phyloP scores from a whole-genome alignment of 129 eudicot species.

The Flaveria trinervia region DNA sequence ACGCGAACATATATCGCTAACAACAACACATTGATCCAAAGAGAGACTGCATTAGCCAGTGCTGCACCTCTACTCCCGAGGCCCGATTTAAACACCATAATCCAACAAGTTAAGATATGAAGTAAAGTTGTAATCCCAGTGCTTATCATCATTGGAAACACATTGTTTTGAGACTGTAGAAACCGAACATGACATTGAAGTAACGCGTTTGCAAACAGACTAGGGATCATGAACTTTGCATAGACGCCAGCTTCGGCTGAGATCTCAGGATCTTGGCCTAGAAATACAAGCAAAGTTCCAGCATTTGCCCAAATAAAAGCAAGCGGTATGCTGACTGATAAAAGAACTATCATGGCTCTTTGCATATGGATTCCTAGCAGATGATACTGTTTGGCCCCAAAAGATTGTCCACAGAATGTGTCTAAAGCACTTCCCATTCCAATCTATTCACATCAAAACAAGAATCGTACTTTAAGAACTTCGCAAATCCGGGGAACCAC shows the following conservation, averaged over 20 bases:
- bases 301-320: slow-evolving; percentile 66
- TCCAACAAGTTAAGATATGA: slow-evolving; percentile 62
- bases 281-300: slow-evolving; percentile 47
- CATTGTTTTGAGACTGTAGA: slow-evolving; percentile 65
- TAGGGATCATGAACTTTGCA: slow-evolving; percentile 66
- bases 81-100: slow-evolving; percentile 64
- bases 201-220: slow-evolving; percentile 57
- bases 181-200: slow-evolving; percentile 73
- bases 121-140: slow-evolving; percentile 55
- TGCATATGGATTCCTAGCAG: slow-evolving; percentile 69
- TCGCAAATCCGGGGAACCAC: neutral
- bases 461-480: neutral
- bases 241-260: slow-evolving; percentile 68
- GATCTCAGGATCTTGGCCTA: slow-evolving; percentile 72
- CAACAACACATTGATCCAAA: slow-evolving; percentile 61
- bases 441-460: slow-evolving; percentile 33
- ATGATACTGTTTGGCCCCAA: slow-evolving; percentile 70
- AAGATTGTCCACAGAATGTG: slow-evolving; percentile 77
- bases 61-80: slow-evolving; percentile 78
- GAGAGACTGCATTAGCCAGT: slow-evolving; percentile 64
- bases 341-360: slow-evolving; percentile 69
- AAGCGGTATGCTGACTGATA: slow-evolving; percentile 57
- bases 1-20: slow-evolving; percentile 53
- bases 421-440: slow-evolving; percentile 73
- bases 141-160: slow-evolving; percentile 67